A percentile compares a stretch with the other conserved stretches of the same genome.
Evolutionary conservation across 192 early-diverging fungal species (phyloP).

Genomic region (Linnemannia exigua): DNA sequence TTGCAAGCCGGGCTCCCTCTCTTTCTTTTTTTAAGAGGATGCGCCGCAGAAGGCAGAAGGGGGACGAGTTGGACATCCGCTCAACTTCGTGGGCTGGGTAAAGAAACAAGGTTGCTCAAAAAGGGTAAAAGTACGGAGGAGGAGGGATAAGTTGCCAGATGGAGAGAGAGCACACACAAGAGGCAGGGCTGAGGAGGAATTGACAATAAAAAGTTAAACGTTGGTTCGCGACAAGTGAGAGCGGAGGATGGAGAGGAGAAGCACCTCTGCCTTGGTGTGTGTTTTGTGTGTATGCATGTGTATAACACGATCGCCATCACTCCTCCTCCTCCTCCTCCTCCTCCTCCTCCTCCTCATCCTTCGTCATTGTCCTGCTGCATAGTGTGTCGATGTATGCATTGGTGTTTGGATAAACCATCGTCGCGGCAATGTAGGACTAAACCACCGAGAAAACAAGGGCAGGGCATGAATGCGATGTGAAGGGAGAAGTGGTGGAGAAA

Average conservation of each 20-base stretch:
- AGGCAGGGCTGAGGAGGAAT: background rate
- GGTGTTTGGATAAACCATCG: background rate
- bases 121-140: slow-evolving; percentile 4
- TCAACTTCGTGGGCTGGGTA: background rate
- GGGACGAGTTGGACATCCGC: background rate
- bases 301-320: background rate
- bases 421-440: background rate
- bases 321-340: no score
- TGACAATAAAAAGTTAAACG: background rate
- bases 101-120: background rate
- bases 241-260: background rate
- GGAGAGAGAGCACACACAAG: no score
- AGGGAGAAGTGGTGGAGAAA: background rate
- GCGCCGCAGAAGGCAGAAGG: background rate
- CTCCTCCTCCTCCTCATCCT: no score
- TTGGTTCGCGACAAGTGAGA: background rate
- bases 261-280: background rate
- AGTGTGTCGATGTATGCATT: background rate
- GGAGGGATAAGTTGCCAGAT: no score
- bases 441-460: background rate
- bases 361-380: background rate
- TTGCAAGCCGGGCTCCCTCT: background rate
- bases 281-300: background rate
- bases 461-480: background rate
- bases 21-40: background rate